Percentiles rank a stretch among this genome's conserved stretches.
Conservation (phyloP, 257 asterid species). For the Fraxinus anomala region DNA sequence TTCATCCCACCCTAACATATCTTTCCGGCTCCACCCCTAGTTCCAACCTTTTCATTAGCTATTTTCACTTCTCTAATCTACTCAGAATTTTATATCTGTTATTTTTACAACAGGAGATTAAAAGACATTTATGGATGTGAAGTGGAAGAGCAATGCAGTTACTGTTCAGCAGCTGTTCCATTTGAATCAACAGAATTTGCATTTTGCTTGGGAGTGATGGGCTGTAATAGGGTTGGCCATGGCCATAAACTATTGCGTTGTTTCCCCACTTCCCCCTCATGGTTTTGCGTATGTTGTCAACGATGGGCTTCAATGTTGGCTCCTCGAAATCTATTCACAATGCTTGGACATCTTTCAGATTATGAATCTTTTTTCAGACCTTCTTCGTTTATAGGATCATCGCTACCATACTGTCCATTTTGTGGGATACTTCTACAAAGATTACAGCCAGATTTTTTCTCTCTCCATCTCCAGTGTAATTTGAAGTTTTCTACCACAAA, state of each 20-base stretch:
- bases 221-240: slow-evolving; percentile 31
- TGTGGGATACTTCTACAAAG: slow-evolving; percentile 78
- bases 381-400: slow-evolving; percentile 28
- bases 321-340: slow-evolving; percentile 49
- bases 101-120: slow-evolving; percentile 33
- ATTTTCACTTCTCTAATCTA: slow-evolving; percentile 9
- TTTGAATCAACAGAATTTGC: slow-evolving; percentile 73
- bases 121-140: slow-evolving; percentile 33
- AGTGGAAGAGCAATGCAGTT: slow-evolving; percentile 60
- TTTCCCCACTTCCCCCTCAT: slow-evolving; percentile 62
- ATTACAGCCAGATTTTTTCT: slow-evolving; percentile 68
- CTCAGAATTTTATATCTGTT: background rate
- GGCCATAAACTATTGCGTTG: slow-evolving; percentile 55
- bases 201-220: slow-evolving; percentile 52
- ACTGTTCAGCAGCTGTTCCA: slow-evolving; percentile 73
- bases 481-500: background rate
- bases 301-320: slow-evolving; percentile 54
- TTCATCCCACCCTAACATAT: no score
- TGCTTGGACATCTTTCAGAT: slow-evolving; percentile 57
- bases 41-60: background rate
- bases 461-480: slow-evolving; percentile 65
- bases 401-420: slow-evolving; percentile 74
- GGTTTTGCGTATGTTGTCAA: slow-evolving; percentile 80
- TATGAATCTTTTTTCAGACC: slow-evolving; percentile 35
- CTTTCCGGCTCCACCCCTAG: no score